phyloP scores from a whole-genome alignment of 805 yeast genomes.

The Cyberlindnera xishuangbannaensis region DNA sequence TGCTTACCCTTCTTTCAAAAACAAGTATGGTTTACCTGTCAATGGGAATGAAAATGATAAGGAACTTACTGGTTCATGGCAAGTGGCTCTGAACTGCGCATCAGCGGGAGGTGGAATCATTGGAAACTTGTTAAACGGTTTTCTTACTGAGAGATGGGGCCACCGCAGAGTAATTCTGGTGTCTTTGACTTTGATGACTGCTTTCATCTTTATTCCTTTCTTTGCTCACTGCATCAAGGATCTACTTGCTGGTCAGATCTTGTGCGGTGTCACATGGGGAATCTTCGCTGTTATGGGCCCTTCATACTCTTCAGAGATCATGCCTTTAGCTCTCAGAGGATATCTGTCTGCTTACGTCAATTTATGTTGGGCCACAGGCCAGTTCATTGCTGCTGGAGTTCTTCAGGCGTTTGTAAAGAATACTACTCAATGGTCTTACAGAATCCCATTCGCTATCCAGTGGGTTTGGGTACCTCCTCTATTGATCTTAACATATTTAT shows the following conservation, averaged over 20 bases:
- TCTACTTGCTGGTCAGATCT: slow-evolving; percentile 35
- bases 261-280: slow-evolving; percentile 40
- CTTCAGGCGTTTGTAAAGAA: slow-evolving; percentile 30
- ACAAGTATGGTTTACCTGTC: slow-evolving; percentile 21
- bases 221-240: slow-evolving; percentile 32
- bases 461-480: slow-evolving; percentile 56
- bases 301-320: slow-evolving; percentile 38
- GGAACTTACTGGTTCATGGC: slow-evolving; percentile 39
- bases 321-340: slow-evolving; percentile 36
- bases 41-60: slow-evolving; percentile 22
- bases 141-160: slow-evolving; percentile 31
- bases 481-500: slow-evolving; percentile 34
- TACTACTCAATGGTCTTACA: slow-evolving; percentile 36
- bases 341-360: slow-evolving; percentile 36
- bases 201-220: slow-evolving; percentile 35
- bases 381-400: slow-evolving; percentile 48
- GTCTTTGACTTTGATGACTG: slow-evolving; percentile 27
- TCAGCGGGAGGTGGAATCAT: slow-evolving; percentile 29
- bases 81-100: slow-evolving; percentile 33
- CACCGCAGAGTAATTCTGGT: slow-evolving; percentile 30
- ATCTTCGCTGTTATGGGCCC: slow-evolving; percentile 33
- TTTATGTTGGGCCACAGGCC: slow-evolving; percentile 43
- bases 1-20: slow-evolving; percentile 21
- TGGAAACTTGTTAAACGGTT: slow-evolving; percentile 24
- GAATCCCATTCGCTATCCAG: slow-evolving; percentile 52